Evolutionary conservation across 2,329 filamentous ascomycete genomes (phyloP).

Genomic region (Purpureocillium takamizusanense): DNA sequence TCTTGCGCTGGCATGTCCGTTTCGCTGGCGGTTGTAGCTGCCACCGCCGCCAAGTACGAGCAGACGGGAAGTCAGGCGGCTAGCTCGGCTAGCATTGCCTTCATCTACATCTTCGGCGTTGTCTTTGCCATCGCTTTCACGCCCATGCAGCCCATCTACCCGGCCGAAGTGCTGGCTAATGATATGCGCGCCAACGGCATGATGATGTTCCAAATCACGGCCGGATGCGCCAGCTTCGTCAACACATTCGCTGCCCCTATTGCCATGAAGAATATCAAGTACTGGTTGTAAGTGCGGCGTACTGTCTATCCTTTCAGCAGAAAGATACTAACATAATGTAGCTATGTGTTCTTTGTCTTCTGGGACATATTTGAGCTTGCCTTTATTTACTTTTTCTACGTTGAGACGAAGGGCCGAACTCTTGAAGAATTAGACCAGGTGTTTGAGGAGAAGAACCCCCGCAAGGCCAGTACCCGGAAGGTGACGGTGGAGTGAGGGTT

Average conservation of each 20-base stretch:
- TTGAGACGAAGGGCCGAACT: constrained; percentile 64
- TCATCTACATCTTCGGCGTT: constrained; percentile 29
- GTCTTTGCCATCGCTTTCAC: constrained; percentile 23
- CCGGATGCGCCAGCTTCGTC: constrained; percentile 8
- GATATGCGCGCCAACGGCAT: constrained; percentile 13
- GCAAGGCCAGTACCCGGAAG: constrained; percentile 5
- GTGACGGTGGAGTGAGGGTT: too few species aligned
- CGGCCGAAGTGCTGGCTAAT: constrained; percentile 13
- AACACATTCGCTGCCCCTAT: constrained; percentile 11
- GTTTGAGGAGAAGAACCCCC: constrained; percentile 13
- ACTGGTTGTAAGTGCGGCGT: constrained; percentile 7
- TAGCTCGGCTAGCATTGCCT: constrained; percentile 25
- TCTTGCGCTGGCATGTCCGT: constrained; percentile 25
- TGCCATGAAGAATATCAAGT: constrained; percentile 11
- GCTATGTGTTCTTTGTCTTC: constrained; percentile 46
- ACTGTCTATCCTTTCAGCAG: not conserved
- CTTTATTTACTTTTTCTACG: constrained; percentile 57
- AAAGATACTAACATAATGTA: not conserved
- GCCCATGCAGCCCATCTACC: constrained; percentile 24
- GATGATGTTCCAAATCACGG: constrained; percentile 8
- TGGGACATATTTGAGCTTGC: constrained; percentile 52
- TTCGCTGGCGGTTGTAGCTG: constrained; percentile 26
- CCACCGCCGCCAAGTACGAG: constrained; percentile 23
- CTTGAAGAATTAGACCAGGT: constrained; percentile 38
- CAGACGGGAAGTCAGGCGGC: constrained; percentile 20